A percentile compares a stretch with the other conserved stretches of the same genome.
Conservation (phyloP, 2,329 filamentous ascomycete species). For the Trichoderma sp. region DNA sequence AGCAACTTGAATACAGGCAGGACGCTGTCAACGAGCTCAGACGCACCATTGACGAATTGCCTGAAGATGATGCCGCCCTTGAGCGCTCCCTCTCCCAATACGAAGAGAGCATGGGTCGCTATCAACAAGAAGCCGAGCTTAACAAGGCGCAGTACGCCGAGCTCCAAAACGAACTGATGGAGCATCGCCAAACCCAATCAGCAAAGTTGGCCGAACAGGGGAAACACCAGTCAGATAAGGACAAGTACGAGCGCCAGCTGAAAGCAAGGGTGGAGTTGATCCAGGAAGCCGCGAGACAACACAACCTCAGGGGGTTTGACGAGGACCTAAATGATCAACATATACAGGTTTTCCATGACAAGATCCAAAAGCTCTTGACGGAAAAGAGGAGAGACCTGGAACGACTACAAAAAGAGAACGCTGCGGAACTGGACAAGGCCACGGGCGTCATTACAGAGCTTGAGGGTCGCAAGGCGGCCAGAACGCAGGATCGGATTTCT, state of each 20-base stretch:
- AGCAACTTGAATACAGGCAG: conserved; percentile 68
- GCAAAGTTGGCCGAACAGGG: conserved; percentile 64
- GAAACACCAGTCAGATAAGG: conserved; percentile 79
- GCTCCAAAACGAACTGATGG: conserved; percentile 51
- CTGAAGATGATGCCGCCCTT: conserved; percentile 74
- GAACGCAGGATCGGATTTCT: conserved; percentile 70
- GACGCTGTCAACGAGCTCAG: conserved; percentile 68
- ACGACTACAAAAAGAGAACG: conserved; percentile 67
- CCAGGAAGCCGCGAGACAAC: conserved; percentile 69
- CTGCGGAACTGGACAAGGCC: conserved; percentile 70
- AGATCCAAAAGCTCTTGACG: conserved; percentile 67
- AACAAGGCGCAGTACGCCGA: conserved; percentile 63
- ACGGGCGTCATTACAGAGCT: conserved; percentile 69
- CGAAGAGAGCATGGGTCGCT: conserved; percentile 66
- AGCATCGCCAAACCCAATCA: conserved; percentile 46
- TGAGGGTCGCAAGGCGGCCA: conserved; percentile 67
- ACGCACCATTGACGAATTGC: conserved; percentile 69
- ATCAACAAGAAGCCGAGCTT: conserved; percentile 59
- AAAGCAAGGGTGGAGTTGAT: conserved; percentile 69
- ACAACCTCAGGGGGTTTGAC: conserved; percentile 83
- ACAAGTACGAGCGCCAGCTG: conserved; percentile 79
- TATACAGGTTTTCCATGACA: conserved; percentile 72
- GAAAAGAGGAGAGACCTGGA: conserved; percentile 81
- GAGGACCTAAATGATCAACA: conserved; percentile 70
- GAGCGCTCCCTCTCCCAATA: conserved; percentile 71